These are phyloP conservation scores for Sporothrix curviconia DNA, from an alignment of 2,329 filamentous ascomycete species.

Conservation along the genomic window DNA sequence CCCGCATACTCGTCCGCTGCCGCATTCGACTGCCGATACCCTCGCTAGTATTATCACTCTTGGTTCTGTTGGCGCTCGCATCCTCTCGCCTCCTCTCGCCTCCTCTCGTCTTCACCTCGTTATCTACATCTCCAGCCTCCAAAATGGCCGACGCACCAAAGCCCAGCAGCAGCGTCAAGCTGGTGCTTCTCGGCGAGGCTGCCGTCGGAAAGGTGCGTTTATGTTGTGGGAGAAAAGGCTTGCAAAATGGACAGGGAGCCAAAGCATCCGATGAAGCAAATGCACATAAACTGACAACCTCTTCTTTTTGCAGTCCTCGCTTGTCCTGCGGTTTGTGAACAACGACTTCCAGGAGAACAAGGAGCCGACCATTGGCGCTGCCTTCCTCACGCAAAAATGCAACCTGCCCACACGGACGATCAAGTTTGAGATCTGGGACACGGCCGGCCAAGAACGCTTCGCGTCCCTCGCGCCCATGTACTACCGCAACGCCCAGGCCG, in stretches of 20 bases:
- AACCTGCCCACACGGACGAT: conserved; percentile 88
- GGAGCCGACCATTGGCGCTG: conserved; percentile 97
- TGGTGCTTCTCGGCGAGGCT: conserved; percentile 93
- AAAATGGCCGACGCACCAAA: conserved; percentile 73
- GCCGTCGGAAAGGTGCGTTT: conserved; percentile 87
- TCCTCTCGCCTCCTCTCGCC: neutral
- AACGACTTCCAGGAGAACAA: conserved; percentile 99
- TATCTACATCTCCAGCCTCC: neutral
- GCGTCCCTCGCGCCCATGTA: conserved; percentile 97
- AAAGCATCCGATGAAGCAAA: too few species aligned
- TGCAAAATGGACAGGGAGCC: too few species aligned
- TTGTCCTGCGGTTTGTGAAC: conserved; percentile 97
- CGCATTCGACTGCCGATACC: neutral
- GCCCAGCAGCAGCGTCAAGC: conserved; percentile 99
- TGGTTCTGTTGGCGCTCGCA: neutral
- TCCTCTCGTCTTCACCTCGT: neutral
- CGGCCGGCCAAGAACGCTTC: conserved; percentile 94
- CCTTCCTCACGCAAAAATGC: conserved; percentile 98
- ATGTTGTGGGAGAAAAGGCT: neutral
- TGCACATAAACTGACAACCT: neutral
- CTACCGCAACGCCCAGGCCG: conserved; percentile 96
- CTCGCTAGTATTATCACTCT: too few species aligned
- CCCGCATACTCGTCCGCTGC: neutral
- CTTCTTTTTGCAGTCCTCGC: conserved; percentile 64
- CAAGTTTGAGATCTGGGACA: conserved; percentile 97